Evolutionary conservation across 768 basidiomycete species (phyloP).

Genomic region (Hypsizygus marmoreus): DNA sequence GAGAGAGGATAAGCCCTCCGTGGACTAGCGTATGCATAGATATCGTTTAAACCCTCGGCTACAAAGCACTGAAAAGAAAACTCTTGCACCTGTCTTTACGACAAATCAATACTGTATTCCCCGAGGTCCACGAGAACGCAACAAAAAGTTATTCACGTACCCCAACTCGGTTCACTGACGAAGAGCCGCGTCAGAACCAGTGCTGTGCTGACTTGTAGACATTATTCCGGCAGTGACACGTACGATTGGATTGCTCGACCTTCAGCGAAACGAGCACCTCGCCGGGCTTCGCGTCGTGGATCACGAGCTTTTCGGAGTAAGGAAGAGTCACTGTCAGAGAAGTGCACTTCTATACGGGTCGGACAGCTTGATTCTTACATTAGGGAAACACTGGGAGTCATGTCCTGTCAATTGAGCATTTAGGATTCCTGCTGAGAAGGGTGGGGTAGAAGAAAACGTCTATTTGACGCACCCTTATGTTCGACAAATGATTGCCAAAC

Average conservation of each 20-base stretch:
- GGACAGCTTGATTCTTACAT: too few species aligned
- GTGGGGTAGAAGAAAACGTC: neutral
- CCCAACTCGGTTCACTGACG: conserved; percentile 78
- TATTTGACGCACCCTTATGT: conserved; percentile 55
- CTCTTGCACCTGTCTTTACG: conserved; percentile 42
- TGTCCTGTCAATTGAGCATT: conserved; percentile 56
- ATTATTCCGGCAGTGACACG: too few species aligned
- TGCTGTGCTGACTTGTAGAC: neutral
- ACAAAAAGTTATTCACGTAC: conserved; percentile 42
- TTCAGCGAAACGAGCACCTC: conserved; percentile 66
- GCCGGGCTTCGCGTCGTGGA: conserved; percentile 73
- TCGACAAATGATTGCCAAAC: conserved; percentile 84
- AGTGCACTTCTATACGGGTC: too few species aligned
- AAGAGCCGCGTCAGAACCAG: conserved; percentile 7
- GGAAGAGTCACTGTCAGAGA: neutral
- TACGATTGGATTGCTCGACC: conserved; percentile 76
- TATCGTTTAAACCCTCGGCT: neutral
- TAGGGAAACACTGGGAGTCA: conserved; percentile 78
- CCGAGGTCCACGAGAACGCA: too few species aligned
- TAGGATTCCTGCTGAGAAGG: neutral
- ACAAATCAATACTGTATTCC: too few species aligned
- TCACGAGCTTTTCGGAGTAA: conserved; percentile 50
- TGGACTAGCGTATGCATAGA: conserved; percentile 47
- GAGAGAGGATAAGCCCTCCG: conserved; percentile 77
- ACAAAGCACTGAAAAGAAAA: neutral